phyloP scores from a whole-genome alignment of 257 asterid genomes.

The Solanum corneliomulleri region DNA sequence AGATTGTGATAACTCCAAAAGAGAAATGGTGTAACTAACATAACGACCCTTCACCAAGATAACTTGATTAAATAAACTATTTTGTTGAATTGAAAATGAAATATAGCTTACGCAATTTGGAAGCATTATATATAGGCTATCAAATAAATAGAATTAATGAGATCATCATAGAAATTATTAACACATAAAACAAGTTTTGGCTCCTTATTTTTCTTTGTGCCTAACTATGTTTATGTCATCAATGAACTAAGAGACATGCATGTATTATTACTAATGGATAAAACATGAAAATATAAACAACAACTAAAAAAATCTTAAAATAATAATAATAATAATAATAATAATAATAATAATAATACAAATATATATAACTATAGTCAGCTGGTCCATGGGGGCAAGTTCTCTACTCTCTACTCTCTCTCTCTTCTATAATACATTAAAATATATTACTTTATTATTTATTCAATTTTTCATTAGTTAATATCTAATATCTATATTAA shows the following conservation, averaged over 20 bases:
- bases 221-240: neutral
- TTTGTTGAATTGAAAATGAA: neutral
- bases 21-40: constrained; percentile 2
- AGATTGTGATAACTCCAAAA: neutral
- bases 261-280: neutral
- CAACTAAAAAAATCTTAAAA: too few relatives aligned
- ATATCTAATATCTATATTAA: rapidly evolving
- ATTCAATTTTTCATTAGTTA: too few relatives aligned
- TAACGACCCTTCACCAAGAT: constrained; percentile 4
- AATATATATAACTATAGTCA: neutral
- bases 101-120: neutral
- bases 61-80: neutral
- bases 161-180: neutral
- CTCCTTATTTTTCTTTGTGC: neutral
- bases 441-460: neutral
- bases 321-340: too few relatives aligned
- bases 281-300: neutral
- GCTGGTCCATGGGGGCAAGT: neutral
- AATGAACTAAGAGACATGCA: neutral
- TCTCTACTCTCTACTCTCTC: neutral
- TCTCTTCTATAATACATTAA: constrained; percentile 4
- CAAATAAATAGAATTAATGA: neutral
- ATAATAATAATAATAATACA: too few relatives aligned
- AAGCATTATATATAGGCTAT: neutral
- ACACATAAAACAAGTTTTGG: neutral